A percentile compares a stretch with the other conserved stretches of the same genome.
Evolutionary conservation across 495 filamentous ascomycete genomes (phyloP).

Genomic region (Aspergillus sclerotiicarbonarius): DNA sequence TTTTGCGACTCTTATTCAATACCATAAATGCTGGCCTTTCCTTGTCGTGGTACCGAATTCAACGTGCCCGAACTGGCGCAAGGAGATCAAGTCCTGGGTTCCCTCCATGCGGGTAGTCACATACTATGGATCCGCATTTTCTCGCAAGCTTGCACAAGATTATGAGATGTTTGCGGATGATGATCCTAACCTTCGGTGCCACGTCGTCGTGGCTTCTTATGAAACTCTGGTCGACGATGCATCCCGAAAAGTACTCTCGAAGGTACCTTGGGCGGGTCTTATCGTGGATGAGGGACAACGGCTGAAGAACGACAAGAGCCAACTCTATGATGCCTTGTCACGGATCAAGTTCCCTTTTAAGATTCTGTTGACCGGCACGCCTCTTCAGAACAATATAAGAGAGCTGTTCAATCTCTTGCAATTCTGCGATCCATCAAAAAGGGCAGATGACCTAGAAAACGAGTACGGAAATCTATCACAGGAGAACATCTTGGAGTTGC

Average conservation of each 20-base stretch:
- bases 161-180: constrained; percentile 81
- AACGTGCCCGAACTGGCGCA: constrained; percentile 94
- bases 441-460: constrained; percentile 70
- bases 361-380: constrained; percentile 83
- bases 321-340: constrained; percentile 71
- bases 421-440: constrained; percentile 71
- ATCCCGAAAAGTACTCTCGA: constrained; percentile 58
- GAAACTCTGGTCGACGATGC: constrained; percentile 74
- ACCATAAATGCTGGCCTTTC: constrained; percentile 87
- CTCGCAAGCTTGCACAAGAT: constrained; percentile 66
- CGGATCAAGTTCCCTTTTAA: constrained; percentile 74
- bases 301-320: constrained; percentile 86
- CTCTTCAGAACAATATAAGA: constrained; percentile 90
- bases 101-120: constrained; percentile 83
- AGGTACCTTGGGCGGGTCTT: constrained; percentile 79
- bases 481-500: constrained; percentile 76
- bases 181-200: constrained; percentile 64
- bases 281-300: constrained; percentile 97
- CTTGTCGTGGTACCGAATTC: constrained; percentile 91
- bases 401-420: constrained; percentile 95
- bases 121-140: constrained; percentile 73
- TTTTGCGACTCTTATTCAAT: constrained; percentile 71
- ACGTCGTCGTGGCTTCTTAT: constrained; percentile 94
- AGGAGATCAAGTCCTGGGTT: constrained; percentile 93
- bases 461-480: constrained; percentile 71